Conservation (phyloP, 2,329 filamentous ascomycete genomes). For the Phoma sp. region DNA sequence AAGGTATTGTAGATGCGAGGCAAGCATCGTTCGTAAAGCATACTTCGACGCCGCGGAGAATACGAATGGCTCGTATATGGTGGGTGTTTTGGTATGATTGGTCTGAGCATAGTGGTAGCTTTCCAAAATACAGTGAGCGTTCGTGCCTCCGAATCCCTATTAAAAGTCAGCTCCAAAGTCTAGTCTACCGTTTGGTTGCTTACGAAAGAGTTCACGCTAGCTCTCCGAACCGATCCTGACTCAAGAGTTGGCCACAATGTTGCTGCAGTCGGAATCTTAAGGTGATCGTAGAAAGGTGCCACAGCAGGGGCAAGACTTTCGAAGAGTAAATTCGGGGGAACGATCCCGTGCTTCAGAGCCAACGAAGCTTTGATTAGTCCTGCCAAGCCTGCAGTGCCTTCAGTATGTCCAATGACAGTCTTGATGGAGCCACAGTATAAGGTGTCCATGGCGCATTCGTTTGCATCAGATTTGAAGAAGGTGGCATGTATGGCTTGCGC, state of each 20-base stretch:
- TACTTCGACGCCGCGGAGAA: slow-evolving; percentile 14
- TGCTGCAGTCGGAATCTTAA: slow-evolving; percentile 14
- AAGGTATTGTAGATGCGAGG: background rate
- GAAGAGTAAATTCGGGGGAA: slow-evolving; percentile 46
- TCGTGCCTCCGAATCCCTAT: slow-evolving; percentile 31
- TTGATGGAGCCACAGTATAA: slow-evolving; percentile 27
- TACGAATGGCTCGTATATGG: background rate
- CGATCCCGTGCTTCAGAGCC: slow-evolving; percentile 22
- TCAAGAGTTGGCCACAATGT: slow-evolving; percentile 19
- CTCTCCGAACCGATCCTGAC: slow-evolving; percentile 12
- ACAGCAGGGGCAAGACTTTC: slow-evolving; percentile 40
- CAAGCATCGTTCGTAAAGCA: background rate
- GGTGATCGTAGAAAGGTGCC: slow-evolving; percentile 22
- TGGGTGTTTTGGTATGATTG: background rate
- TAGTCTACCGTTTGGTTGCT: background rate
- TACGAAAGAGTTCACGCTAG: slow-evolving; percentile 25
- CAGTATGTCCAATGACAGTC: slow-evolving; percentile 51
- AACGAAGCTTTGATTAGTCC: slow-evolving; percentile 47
- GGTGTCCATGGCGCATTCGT: background rate
- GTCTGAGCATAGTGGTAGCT: background rate
- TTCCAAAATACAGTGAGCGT: slow-evolving; percentile 33
- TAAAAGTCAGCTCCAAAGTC: too few species aligned
- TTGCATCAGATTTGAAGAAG: slow-evolving; percentile 15
- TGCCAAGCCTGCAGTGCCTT: slow-evolving; percentile 46
- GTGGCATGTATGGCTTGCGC: slow-evolving; percentile 25